A percentile compares a stretch with the other conserved stretches of the same genome.
Evolutionary conservation across 371 early-diverging fungal genomes (phyloP).

Genomic region (Rhizopus arrhizus): DNA sequence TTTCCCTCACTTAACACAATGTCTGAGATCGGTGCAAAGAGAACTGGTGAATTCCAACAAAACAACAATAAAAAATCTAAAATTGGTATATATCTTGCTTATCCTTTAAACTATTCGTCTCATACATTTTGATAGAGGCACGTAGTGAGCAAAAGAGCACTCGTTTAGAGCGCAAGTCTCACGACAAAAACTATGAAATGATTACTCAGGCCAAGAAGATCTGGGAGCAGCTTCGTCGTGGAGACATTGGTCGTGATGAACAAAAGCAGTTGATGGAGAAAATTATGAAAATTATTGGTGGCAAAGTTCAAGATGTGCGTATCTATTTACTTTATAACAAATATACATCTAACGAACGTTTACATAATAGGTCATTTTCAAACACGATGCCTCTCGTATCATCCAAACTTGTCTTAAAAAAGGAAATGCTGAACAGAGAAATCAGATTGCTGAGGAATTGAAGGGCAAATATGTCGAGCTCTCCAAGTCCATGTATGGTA

Average conservation of each 20-base stretch:
- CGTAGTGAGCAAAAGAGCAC: conserved; percentile 55
- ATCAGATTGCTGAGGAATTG: conserved; percentile 80
- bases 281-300: conserved; percentile 81
- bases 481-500: conserved; percentile 83
- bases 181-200: conserved; percentile 73
- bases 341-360: neutral
- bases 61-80: conserved; percentile 30
- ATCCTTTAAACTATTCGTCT: neutral
- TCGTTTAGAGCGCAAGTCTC: conserved; percentile 68
- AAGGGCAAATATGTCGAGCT: conserved; percentile 75
- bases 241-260: conserved; percentile 66
- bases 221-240: conserved; percentile 88
- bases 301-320: conserved; percentile 79
- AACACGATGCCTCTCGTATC: conserved; percentile 94
- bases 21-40: conserved; percentile 33
- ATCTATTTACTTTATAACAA: neutral
- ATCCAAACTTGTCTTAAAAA: conserved; percentile 91
- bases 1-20: conserved; percentile 8
- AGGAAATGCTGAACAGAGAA: conserved; percentile 80
- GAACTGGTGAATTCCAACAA: conserved; percentile 21
- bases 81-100: conserved; percentile 14
- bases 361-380: conserved; percentile 76
- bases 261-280: conserved; percentile 70
- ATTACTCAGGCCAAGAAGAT: conserved; percentile 75
- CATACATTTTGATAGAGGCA: conserved; percentile 23